Base-by-base conservation (phyloP, 2,329 filamentous ascomycete genomes). In the Claviceps sorghi region DNA sequence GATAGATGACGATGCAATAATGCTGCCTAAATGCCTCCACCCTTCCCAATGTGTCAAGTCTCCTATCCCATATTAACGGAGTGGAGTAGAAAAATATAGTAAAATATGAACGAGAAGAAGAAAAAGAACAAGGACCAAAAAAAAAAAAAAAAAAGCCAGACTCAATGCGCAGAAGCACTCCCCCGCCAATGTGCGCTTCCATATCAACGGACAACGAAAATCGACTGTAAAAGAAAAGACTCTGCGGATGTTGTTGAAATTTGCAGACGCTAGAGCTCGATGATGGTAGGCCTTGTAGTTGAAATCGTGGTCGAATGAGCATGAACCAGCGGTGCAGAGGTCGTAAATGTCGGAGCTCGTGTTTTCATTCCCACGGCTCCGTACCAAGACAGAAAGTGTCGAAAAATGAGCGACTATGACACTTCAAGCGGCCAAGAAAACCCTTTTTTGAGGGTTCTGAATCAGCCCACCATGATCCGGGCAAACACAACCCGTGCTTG, bases 191-290 rank as follows among this genome's bases (percentile, higher is more conserved):
- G 5, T 36, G 30, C 21, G 19, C 9, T 11, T 19, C 41, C 41
- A 36, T 29, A 11, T 21, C 15, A 29, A 29, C 13, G 32, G 41
- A 34, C 5, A 40, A 15, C 5, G 22, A 13, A 6, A 30, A 46
- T 32, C 15, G 41, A 22, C 29, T 36, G 26, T 3, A 19, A 38
- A 19, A 5, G 6, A 45, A 38, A 38, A 38, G 17, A 42, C 50
- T 43, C 21, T 40, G 38, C 38, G n/a, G 32, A 26, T 46, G 32
- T 34, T 52, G 45, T 48, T 48, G 50, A 48, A 52, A 48, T 44
- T 32, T 19, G 38, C 7, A 29, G 10, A 21, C 41, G 44, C 21
- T 26, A 15, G 36, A 51, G 21, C 42, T 40, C 29, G n/a, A 21
- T 17, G 17, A 47, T 21, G n/a, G 32, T 34, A n/a, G 36, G 30